Evolutionary conservation across 2,329 filamentous ascomycete species (phyloP), one percentile per base, ranked within the genome.

Genomic region (Uncinocarpus reesii): DNA sequence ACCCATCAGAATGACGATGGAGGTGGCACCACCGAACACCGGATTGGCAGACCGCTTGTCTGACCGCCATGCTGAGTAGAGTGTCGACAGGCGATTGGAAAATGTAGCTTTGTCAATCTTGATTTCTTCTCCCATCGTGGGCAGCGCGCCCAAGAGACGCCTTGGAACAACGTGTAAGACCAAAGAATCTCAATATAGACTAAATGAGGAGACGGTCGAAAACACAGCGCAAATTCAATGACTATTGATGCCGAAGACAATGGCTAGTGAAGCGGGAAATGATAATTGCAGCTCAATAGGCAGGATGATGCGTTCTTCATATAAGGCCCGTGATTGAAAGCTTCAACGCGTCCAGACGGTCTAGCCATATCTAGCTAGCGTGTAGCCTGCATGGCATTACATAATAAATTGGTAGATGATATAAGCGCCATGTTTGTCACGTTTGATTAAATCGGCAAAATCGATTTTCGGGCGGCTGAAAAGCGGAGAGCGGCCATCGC

Each of bases 61-160:
- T 60, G 85, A 81, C 75, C 95, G 96, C 92, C 93, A 98, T 71
- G 87, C 81, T 60, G 85, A 81, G 65, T 89, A 78, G 61, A 98
- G 84, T 63, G 84, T 83, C 57, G 83, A 83, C 57, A 96, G 78
- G 64, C 92, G 89, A 73, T 92, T 89, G 69, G 95, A 89, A 74
- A 98, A 98, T 66, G 81, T 75, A 68, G 84, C 83, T 73, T 83
- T 86, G 74, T 96, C 89, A 74, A 98, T 95, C 72, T 86, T 86
- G 72, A 98, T 94, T 70, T 93, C 86, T 62, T 82, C 79, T 58
- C 76, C 76, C 80, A 83, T 83, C 42, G 38, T 60, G 55, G 44
- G 35, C 31, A 20, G 23, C 37, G 23, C 35, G 23, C 29, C 38
- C 24, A 24, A 21, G 24, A 32, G 20, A 4, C 5, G 21, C 7